Conservation (phyloP, 495 filamentous ascomycete genomes). For the Xylaria venustula region DNA sequence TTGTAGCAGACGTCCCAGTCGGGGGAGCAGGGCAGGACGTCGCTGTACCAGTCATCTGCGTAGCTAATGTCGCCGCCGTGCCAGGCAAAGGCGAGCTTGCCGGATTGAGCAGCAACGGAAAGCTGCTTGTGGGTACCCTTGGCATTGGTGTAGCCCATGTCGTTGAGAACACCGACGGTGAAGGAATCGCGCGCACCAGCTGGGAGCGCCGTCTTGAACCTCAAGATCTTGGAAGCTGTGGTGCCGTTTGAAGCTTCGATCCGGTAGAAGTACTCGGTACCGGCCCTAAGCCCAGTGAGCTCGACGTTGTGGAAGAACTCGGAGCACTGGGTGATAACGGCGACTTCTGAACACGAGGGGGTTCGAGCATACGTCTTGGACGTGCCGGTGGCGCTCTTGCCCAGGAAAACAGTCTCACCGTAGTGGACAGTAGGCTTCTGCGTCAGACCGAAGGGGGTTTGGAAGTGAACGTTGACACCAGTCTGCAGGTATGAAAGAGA, state of each 20-base stretch:
- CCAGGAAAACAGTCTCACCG: constrained; percentile 34
- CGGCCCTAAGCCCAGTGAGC: constrained; percentile 35
- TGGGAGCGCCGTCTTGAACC: constrained; percentile 43
- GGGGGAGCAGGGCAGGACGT: constrained; percentile 47
- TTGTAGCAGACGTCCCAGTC: constrained; percentile 57
- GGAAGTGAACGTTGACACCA: constrained; percentile 54
- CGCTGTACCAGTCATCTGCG: constrained; percentile 51
- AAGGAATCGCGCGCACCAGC: constrained; percentile 34
- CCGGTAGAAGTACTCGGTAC: constrained; percentile 48
- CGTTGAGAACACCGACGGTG: constrained; percentile 42
- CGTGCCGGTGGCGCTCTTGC: constrained; percentile 35
- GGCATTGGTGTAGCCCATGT: constrained; percentile 53
- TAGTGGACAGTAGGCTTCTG: constrained; percentile 40
- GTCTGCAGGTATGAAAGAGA: constrained; percentile 47
- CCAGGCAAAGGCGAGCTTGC: constrained; percentile 46
- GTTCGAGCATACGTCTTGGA: constrained; percentile 48
- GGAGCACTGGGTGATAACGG: constrained; percentile 47
- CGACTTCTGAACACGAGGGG: constrained; percentile 47
- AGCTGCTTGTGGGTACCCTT: constrained; percentile 45
- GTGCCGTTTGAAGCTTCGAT: constrained; percentile 45
- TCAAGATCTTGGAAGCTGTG: constrained; percentile 37
- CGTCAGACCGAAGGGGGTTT: constrained; percentile 53
- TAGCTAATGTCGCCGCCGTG: constrained; percentile 52
- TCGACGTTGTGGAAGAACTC: constrained; percentile 51
- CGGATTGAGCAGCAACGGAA: constrained; percentile 35